A percentile compares a stretch with the other conserved stretches of the same genome.
Conservation (phyloP, 2,329 filamentous ascomycete genomes). For the Blastomyces emzantsi region DNA sequence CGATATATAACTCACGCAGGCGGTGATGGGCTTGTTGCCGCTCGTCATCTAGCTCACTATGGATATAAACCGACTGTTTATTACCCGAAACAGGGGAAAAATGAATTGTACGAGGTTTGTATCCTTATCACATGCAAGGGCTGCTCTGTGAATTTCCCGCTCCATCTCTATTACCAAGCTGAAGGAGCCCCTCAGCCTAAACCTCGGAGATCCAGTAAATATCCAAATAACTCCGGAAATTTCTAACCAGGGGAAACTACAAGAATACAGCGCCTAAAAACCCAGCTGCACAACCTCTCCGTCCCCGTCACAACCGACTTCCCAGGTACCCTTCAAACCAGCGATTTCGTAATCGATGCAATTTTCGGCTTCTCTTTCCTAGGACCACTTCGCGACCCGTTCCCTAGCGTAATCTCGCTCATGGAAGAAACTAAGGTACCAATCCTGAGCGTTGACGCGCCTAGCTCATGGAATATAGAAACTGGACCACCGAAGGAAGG, state of each 20-base stretch:
- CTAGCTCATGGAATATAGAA: slow-evolving; percentile 92
- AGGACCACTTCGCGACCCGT: slow-evolving; percentile 86
- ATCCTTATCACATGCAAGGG: neutral
- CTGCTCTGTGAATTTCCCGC: slow-evolving; percentile 14
- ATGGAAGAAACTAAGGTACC: slow-evolving; percentile 65
- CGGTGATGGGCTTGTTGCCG: slow-evolving; percentile 89
- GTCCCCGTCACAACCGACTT: slow-evolving; percentile 80
- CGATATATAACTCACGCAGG: slow-evolving; percentile 41
- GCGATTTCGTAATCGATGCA: slow-evolving; percentile 81
- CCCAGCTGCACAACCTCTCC: slow-evolving; percentile 72
- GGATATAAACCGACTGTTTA: slow-evolving; percentile 84
- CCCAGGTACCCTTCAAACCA: slow-evolving; percentile 50
- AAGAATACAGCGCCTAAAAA: slow-evolving; percentile 58
- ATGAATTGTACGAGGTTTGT: slow-evolving; percentile 73
- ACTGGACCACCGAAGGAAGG: slow-evolving; percentile 61
- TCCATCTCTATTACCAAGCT: neutral
- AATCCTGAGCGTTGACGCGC: slow-evolving; percentile 83
- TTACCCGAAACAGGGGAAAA: slow-evolving; percentile 87
- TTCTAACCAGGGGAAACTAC: neutral
- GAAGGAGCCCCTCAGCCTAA: neutral
- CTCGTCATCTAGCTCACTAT: slow-evolving; percentile 83
- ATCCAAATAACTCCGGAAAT: neutral
- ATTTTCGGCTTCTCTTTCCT: slow-evolving; percentile 96
- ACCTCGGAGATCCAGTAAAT: too few species aligned
- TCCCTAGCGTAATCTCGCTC: slow-evolving; percentile 68